Evolutionary conservation across 768 basidiomycete genomes (phyloP), one percentile per base, ranked within the genome.

Genomic region (Boletus edulis): DNA sequence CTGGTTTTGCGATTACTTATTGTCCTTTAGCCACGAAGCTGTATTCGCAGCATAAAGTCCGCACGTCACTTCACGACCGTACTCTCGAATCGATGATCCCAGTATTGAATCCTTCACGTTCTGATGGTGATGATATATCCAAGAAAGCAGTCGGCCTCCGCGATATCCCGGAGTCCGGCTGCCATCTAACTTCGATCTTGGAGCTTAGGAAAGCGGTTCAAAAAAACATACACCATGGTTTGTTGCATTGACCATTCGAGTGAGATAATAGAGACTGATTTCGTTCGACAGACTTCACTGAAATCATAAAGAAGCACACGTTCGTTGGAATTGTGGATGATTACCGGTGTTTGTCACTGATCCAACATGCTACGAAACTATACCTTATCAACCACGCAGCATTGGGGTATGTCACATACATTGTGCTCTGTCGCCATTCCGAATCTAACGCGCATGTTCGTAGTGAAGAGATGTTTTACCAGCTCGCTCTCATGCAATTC

Each of bases 71-170:
- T 10, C 77, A 86, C 42, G 91, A 95, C 54, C 84, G 95, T 35
- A 98, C 95, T 0, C 80, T 99, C 15, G 96, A 98, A 65, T 94
- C 94, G 1, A 97, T 98, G 92, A 89, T 98, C 57, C 87, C 87
- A 2, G 77, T 89, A 11, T 63, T 73, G 22, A 82, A 85, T 57
- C 81, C 84, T 4, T 75, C 78, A 7, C 81, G 76, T 45, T 70
- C 75, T 20, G 68, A 67, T 3, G 66, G 64, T 1, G 56, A 62
- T 40, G 65, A 63, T 22, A 37, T 42, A 9, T 54, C 62, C 34
- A 59, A 57, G 20, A 62, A 49, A 38, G 56, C 57, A 22, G 13
- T 54, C 62, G 15, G 78, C 73, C 61, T 75, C 69, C 51, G 74
- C 31, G 83, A 85, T 22, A 83, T 96, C 46, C 76, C 81, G 50